Percentiles rank a stretch among this genome's conserved stretches.
These are phyloP conservation scores for Talaromyces liani DNA, from an alignment of 495 filamentous ascomycete genomes.

Conservation along the genomic window DNA sequence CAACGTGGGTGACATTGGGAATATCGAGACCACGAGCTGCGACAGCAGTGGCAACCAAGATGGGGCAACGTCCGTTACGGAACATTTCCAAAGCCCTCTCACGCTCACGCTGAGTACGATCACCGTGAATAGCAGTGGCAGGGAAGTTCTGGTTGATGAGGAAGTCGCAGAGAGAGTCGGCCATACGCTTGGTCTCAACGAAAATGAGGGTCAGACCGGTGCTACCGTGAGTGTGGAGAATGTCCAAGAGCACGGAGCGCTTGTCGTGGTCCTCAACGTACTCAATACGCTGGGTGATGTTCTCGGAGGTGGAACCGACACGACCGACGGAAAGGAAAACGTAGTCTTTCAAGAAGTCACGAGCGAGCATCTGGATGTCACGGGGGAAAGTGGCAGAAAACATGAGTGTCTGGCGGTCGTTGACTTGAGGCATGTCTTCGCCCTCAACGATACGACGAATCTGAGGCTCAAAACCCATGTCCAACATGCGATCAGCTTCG, in stretches of 20 bases:
- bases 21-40: slow-evolving; percentile 95
- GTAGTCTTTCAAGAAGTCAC: slow-evolving; percentile 97
- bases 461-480: slow-evolving; percentile 99
- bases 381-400: slow-evolving; percentile 98
- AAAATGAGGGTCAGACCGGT: slow-evolving; percentile 89
- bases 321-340: slow-evolving; percentile 97
- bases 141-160: slow-evolving; percentile 96
- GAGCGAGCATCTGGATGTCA: slow-evolving; percentile 97
- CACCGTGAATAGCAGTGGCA: slow-evolving; percentile 97
- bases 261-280: slow-evolving; percentile 97
- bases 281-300: slow-evolving; percentile 98
- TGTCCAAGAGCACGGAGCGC: slow-evolving; percentile 93
- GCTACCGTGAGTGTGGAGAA: slow-evolving; percentile 87
- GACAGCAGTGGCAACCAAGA: slow-evolving; percentile 93
- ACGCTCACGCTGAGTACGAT: slow-evolving; percentile 97
- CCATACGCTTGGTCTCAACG: slow-evolving; percentile 99
- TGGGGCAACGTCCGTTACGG: slow-evolving; percentile 89
- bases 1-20: slow-evolving; percentile 94
- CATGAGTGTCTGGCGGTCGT: slow-evolving; percentile 94
- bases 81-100: slow-evolving; percentile 96
- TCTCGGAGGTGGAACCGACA: slow-evolving; percentile 99
- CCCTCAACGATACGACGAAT: slow-evolving; percentile 97
- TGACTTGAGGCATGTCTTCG: slow-evolving; percentile 89
- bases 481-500: slow-evolving; percentile 99
- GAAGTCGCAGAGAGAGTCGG: slow-evolving; percentile 94